Conservation (phyloP, 2,329 filamentous ascomycete species). For the Hypoxylon rubiginosum region DNA sequence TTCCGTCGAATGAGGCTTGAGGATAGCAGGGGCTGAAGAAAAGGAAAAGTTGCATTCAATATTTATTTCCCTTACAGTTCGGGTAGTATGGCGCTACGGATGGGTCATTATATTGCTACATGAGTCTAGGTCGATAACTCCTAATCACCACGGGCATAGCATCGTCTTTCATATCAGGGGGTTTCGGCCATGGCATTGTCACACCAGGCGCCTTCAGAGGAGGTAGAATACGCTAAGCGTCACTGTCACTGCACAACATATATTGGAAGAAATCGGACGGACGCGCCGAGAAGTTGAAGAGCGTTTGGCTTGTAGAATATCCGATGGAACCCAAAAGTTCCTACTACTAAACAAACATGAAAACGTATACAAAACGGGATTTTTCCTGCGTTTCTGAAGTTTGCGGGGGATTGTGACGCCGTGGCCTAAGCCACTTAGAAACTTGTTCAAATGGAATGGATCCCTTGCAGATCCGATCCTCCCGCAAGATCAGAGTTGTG, state of each 20-base stretch:
- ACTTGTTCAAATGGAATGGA: not conserved
- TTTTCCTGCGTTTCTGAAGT: not conserved
- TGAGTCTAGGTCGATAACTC: conserved; percentile 17
- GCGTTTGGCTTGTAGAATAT: conserved; percentile 25
- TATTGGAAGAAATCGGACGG: conserved; percentile 10
- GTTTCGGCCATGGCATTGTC: conserved; percentile 10
- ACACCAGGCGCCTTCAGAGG: conserved; percentile 2
- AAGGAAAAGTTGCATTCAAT: conserved; percentile 12
- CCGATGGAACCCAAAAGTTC: conserved; percentile 12
- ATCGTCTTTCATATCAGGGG: conserved; percentile 13
- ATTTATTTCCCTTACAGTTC: conserved; percentile 10
- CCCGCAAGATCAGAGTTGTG: conserved; percentile 15
- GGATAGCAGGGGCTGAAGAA: conserved; percentile 8
- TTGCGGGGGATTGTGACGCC: not conserved
- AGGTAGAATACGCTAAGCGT: conserved; percentile 14
- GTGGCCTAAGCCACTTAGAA: not conserved
- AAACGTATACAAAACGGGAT: conserved; percentile 26
- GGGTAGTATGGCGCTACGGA: conserved; percentile 34
- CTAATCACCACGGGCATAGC: conserved; percentile 25
- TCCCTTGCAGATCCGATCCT: conserved; percentile 11
- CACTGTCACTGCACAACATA: conserved; percentile 14
- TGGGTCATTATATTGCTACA: conserved; percentile 15
- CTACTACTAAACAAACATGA: conserved; percentile 17
- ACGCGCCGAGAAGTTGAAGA: not conserved
- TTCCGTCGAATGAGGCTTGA: conserved; percentile 12